Conservation (phyloP, 2,329 filamentous ascomycete genomes). For the Hymenoscyphus fructigenus region DNA sequence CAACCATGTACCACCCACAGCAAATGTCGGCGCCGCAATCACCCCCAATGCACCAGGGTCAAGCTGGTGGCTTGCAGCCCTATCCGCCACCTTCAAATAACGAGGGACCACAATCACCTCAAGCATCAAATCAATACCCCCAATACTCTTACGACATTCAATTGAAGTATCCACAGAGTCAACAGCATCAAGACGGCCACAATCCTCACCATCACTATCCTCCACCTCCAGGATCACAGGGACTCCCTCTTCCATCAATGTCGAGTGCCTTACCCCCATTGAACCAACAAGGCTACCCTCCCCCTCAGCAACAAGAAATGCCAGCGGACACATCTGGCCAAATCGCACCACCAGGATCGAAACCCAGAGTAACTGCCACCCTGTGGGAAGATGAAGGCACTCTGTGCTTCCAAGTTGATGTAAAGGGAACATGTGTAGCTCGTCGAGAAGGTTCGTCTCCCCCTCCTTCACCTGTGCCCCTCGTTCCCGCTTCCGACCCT, state of each 20-base stretch:
- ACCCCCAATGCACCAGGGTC: conserved; percentile 10
- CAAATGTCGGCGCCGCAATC: conserved; percentile 15
- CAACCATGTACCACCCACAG: conserved; percentile 16
- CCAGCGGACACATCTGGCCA: conserved; percentile 76
- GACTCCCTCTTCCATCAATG: conserved; percentile 27
- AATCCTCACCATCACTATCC: conserved; percentile 19
- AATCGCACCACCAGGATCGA: conserved; percentile 86
- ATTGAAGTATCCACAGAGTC: conserved; percentile 26
- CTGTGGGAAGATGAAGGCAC: conserved; percentile 97
- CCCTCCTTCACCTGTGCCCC: not conserved
- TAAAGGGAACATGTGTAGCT: conserved; percentile 90
- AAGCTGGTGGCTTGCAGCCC: conserved; percentile 11
- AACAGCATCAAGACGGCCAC: conserved; percentile 11
- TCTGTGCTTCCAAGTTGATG: conserved; percentile 95
- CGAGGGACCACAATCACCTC: conserved; percentile 19
- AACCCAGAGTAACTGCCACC: conserved; percentile 93
- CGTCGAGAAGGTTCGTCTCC: conserved; percentile 73
- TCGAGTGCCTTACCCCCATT: conserved; percentile 15
- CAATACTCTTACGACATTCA: conserved; percentile 30
- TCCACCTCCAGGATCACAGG: conserved; percentile 15
- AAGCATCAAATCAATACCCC: conserved; percentile 24
- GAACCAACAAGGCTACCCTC: conserved; percentile 8
- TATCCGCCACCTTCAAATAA: conserved; percentile 19
- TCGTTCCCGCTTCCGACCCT: conserved; percentile 1
- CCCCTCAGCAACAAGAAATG: conserved; percentile 18